A percentile compares a stretch with the other conserved stretches of the same genome.
These are phyloP conservation scores for Boletus insuetus DNA, from an alignment of 768 basidiomycete species.

Conservation along the genomic window DNA sequence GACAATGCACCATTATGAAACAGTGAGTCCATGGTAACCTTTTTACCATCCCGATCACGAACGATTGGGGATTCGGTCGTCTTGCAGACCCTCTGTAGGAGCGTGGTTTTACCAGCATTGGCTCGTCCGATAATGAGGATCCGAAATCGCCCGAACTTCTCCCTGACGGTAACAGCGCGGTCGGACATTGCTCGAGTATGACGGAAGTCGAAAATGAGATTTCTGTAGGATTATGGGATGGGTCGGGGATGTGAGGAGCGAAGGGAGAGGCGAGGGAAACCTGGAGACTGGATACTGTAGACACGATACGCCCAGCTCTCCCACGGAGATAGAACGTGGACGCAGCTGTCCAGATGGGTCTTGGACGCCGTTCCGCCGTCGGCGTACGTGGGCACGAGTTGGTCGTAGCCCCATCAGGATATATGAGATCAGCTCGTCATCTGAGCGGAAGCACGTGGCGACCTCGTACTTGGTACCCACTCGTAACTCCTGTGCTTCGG, in stretches of 20 bases:
- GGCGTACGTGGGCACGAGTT: neutral
- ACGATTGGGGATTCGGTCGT: slow-evolving; percentile 33
- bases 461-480: no score
- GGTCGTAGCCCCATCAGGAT: no score
- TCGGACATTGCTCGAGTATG: neutral
- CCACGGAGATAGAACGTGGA: neutral
- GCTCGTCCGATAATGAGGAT: slow-evolving; percentile 37
- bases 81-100: slow-evolving; percentile 38
- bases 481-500: no score
- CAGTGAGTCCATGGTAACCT: slow-evolving; percentile 8
- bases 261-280: neutral
- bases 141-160: slow-evolving; percentile 27
- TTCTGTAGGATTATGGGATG: neutral
- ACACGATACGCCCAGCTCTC: neutral
- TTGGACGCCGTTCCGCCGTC: neutral
- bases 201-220: neutral
- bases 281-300: neutral
- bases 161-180: neutral
- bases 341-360: neutral
- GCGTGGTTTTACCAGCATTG: slow-evolving; percentile 33
- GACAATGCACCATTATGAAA: no score
- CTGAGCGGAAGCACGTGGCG: no score
- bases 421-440: no score
- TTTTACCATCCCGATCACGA: slow-evolving; percentile 14
- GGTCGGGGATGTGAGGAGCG: neutral